A percentile compares a stretch with the other conserved stretches of the same genome.
Conservation (phyloP, 768 basidiomycete genomes). For the Boletus sp. region DNA sequence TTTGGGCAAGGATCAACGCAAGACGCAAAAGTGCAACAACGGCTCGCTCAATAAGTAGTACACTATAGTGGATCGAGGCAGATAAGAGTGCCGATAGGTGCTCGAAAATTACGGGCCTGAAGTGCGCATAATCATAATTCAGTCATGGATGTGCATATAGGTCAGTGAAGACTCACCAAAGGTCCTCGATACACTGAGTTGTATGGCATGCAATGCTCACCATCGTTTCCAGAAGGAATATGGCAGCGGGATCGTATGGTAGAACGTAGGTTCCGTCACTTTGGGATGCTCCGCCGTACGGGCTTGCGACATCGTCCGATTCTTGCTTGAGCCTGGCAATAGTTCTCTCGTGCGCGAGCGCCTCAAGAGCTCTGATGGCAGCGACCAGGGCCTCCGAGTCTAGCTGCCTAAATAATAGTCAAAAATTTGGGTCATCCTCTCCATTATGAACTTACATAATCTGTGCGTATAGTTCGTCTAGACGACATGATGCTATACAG, state of each 20-base stretch:
- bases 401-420: conserved; percentile 55
- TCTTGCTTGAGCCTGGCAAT: conserved; percentile 73
- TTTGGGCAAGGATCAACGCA: conserved; percentile 77
- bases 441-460: conserved; percentile 66
- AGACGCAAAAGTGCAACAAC: conserved; percentile 85
- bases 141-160: background rate
- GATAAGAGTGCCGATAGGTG: conserved; percentile 82
- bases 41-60: conserved; percentile 89
- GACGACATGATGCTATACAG: conserved; percentile 86
- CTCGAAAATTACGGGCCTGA: conserved; percentile 92
- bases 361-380: conserved; percentile 81
- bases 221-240: conserved; percentile 94
- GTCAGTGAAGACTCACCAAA: conserved; percentile 59
- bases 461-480: conserved; percentile 93
- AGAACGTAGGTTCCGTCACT: conserved; percentile 52
- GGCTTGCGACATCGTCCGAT: conserved; percentile 51
- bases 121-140: background rate
- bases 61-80: conserved; percentile 76
- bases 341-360: conserved; percentile 86
- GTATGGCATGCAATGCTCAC: conserved; percentile 81
- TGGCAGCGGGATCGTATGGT: conserved; percentile 92
- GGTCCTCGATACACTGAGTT: conserved; percentile 75
- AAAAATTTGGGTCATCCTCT: background rate
- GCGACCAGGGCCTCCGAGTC: conserved; percentile 78
- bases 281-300: conserved; percentile 31